These are phyloP conservation scores for Tuber umbilicatum DNA, from an alignment of 495 filamentous ascomycete genomes.

Conservation along the genomic window DNA sequence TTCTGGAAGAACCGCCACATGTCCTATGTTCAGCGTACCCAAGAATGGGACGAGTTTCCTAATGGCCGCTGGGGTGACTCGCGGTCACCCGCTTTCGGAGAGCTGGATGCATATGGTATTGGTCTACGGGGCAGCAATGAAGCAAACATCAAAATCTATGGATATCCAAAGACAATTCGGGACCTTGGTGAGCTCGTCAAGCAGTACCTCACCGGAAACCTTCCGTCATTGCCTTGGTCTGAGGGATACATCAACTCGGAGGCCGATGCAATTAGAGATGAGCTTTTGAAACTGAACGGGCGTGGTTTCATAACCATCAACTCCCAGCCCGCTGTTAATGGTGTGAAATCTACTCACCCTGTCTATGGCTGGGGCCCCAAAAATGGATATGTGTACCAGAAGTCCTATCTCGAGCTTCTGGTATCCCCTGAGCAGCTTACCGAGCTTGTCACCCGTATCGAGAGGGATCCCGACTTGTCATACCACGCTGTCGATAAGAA, in stretches of 20 bases:
- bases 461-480: conserved; percentile 70
- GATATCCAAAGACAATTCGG: conserved; percentile 66
- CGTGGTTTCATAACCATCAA: conserved; percentile 92
- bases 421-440: conserved; percentile 70
- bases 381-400: conserved; percentile 97
- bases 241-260: conserved; percentile 79
- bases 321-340: conserved; percentile 91
- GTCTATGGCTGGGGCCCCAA: conserved; percentile 89
- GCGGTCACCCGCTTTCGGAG: conserved; percentile 91
- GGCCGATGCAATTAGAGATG: conserved; percentile 64
- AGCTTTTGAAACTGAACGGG: conserved; percentile 72
- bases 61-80: conserved; percentile 99
- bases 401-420: conserved; percentile 90
- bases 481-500: conserved; percentile 85
- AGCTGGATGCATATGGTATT: conserved; percentile 91
- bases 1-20: conserved; percentile 98
- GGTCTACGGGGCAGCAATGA: conserved; percentile 96
- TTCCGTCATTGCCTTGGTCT: conserved; percentile 88
- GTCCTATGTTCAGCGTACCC: conserved; percentile 88
- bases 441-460: conserved; percentile 72
- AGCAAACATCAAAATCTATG: conserved; percentile 93
- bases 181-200: conserved; percentile 80
- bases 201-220: conserved; percentile 68
- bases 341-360: conserved; percentile 79
- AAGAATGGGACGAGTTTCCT: conserved; percentile 99